phyloP scores from a whole-genome alignment of 805 yeast species.

The Sungouiozyma ichnusensis region DNA sequence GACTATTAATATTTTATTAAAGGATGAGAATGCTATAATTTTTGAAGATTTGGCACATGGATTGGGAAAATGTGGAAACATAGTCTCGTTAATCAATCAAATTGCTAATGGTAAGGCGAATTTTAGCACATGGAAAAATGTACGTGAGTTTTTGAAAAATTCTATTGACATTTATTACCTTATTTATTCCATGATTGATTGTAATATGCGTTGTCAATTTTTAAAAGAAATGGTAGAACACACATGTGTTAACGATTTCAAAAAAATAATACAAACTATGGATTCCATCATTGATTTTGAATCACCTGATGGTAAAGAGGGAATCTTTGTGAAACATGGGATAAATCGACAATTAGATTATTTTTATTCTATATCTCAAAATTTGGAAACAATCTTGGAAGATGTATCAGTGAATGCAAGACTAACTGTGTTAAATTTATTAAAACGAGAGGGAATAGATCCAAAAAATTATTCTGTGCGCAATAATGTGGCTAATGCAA shows the following conservation, averaged over 20 bases:
- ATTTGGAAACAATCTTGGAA: conserved; percentile 27
- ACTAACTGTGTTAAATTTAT: not conserved
- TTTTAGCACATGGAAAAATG: conserved; percentile 23
- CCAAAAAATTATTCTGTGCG: conserved; percentile 2
- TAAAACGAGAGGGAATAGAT: conserved; percentile 9
- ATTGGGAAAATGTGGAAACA: conserved; percentile 25
- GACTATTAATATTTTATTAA: conserved; percentile 19
- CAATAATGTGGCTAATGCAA: conserved; percentile 24
- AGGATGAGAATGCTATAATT: conserved; percentile 11
- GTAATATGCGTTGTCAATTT: conserved; percentile 6
- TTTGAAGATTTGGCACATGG: conserved; percentile 14
- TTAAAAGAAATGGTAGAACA: conserved; percentile 5
- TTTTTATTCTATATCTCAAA: conserved; percentile 17
- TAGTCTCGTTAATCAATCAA: conserved; percentile 13
- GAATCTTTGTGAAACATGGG: conserved; percentile 24
- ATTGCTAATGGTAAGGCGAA: conserved; percentile 22
- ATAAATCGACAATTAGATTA: conserved; percentile 24
- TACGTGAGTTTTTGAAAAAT: conserved; percentile 17
- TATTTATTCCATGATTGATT: conserved; percentile 7
- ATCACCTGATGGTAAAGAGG: conserved; percentile 22
- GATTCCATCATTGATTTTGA: conserved; percentile 31
- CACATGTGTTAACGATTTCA: conserved; percentile 7
- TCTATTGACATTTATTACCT: conserved; percentile 10
- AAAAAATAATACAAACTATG: conserved; percentile 10
- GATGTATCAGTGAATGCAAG: conserved; percentile 12